phyloP scores from a whole-genome alignment of 2,329 filamentous ascomycete species.

The Scedosporium minutisporum region DNA sequence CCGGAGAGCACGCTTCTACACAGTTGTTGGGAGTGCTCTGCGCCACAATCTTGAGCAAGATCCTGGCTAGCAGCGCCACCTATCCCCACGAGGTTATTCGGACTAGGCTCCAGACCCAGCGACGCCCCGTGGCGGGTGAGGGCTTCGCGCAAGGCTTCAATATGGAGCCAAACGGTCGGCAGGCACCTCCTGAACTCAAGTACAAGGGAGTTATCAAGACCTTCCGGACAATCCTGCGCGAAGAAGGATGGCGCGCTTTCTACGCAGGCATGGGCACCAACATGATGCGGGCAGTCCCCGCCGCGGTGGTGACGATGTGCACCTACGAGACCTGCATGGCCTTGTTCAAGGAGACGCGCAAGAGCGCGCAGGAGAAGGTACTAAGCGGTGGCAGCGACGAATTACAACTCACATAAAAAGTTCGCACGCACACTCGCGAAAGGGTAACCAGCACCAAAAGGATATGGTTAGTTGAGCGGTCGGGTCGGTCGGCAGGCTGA shows the following conservation, averaged over 20 bases:
- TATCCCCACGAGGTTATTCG: conserved; percentile 96
- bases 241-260: conserved; percentile 94
- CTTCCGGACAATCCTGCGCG: conserved; percentile 71
- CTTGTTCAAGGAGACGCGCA: conserved; percentile 33
- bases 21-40: conserved; percentile 79
- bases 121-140: conserved; percentile 53
- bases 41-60: conserved; percentile 87
- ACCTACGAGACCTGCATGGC: conserved; percentile 78
- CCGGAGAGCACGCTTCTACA: conserved; percentile 37
- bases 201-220: conserved; percentile 78
- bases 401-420: background rate
- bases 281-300: conserved; percentile 89
- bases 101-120: conserved; percentile 87
- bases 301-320: conserved; percentile 93
- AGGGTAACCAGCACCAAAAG: background rate
- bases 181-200: conserved; percentile 30
- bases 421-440: too few relatives aligned
- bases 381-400: conserved; percentile 4
- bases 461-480: background rate
- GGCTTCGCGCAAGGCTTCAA: conserved; percentile 42
- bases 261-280: conserved; percentile 97
- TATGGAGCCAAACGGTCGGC: conserved; percentile 29
- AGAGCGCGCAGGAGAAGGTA: conserved; percentile 26
- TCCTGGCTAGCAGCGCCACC: conserved; percentile 86
- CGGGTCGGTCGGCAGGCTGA: background rate